Evolutionary conservation across 352 stramenopile genomes (phyloP).

Genomic region (Peronospora destructor): DNA sequence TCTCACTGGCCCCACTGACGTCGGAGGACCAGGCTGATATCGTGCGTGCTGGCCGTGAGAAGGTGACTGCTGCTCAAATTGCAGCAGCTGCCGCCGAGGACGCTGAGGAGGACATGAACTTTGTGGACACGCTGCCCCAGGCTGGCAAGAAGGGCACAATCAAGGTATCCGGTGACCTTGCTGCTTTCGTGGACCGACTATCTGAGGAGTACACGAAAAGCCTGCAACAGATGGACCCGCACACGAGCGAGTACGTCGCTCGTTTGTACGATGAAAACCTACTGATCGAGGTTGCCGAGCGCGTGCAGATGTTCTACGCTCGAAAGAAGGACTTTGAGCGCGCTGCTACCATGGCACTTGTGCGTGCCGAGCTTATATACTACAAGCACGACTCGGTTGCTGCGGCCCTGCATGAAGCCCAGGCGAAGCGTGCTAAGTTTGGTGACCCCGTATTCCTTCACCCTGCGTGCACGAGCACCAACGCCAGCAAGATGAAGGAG

Average conservation of each 20-base stretch:
- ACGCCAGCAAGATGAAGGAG: slow-evolving; percentile 34
- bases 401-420: slow-evolving; percentile 59
- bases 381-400: slow-evolving; percentile 95
- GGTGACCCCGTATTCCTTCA: slow-evolving; percentile 83
- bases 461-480: slow-evolving; percentile 70
- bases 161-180: slow-evolving; percentile 86
- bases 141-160: slow-evolving; percentile 73
- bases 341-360: slow-evolving; percentile 85
- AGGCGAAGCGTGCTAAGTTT: slow-evolving; percentile 78
- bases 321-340: slow-evolving; percentile 65
- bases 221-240: slow-evolving; percentile 93
- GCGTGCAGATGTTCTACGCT: slow-evolving; percentile 89
- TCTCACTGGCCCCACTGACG: slow-evolving; percentile 58
- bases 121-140: slow-evolving; percentile 63
- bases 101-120: slow-evolving; percentile 86
- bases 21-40: slow-evolving; percentile 85
- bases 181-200: slow-evolving; percentile 87
- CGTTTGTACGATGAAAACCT: slow-evolving; percentile 91
- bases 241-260: slow-evolving; percentile 93
- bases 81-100: slow-evolving; percentile 35
- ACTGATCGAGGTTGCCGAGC: slow-evolving; percentile 82
- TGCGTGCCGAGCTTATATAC: slow-evolving; percentile 93
- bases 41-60: slow-evolving; percentile 58
- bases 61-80: slow-evolving; percentile 58
- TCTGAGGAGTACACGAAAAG: slow-evolving; percentile 98